Percentiles rank a stretch among this genome's conserved stretches.
Conservation (phyloP, 176 grass and related monocot genomes). For the Chloris gayana region DNA sequence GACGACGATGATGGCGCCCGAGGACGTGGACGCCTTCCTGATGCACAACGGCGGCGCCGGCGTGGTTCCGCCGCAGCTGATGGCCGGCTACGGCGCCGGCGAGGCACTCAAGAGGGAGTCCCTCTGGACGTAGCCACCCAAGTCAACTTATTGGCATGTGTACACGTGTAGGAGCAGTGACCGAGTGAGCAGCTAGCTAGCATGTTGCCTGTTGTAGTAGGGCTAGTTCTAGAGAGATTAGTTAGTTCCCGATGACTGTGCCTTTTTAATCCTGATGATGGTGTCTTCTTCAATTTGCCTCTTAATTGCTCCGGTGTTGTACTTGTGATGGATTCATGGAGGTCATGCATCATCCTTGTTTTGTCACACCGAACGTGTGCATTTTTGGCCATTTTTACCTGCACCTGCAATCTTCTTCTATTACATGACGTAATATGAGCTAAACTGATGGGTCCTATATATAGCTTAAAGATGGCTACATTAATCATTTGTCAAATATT, state of each 20-base stretch:
- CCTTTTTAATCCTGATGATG: background rate
- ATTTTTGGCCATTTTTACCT: background rate
- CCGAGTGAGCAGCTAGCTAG: background rate
- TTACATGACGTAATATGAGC: background rate
- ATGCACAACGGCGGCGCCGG: conserved; percentile 56
- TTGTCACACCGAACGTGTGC: background rate
- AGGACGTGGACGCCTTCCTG: conserved; percentile 46
- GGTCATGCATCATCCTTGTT: too few relatives aligned
- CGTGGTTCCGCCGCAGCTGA: conserved; percentile 37
- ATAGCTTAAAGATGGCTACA: too few relatives aligned
- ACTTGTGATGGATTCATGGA: background rate
- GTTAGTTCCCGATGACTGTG: background rate
- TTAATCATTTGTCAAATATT: background rate
- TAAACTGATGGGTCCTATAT: background rate
- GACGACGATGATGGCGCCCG: conserved; percentile 14
- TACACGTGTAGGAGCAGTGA: background rate
- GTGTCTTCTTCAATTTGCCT: background rate
- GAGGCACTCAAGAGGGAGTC: background rate
- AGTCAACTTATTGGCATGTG: background rate
- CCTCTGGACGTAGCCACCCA: background rate
- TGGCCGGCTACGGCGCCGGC: conserved; percentile 48
- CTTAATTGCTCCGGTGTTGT: background rate
- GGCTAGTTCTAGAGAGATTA: background rate
- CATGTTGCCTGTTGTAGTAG: background rate
- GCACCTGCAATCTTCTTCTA: background rate